These are phyloP conservation scores for Termitomyces sp. DNA, from an alignment of 768 basidiomycete genomes.

Conservation along the genomic window DNA sequence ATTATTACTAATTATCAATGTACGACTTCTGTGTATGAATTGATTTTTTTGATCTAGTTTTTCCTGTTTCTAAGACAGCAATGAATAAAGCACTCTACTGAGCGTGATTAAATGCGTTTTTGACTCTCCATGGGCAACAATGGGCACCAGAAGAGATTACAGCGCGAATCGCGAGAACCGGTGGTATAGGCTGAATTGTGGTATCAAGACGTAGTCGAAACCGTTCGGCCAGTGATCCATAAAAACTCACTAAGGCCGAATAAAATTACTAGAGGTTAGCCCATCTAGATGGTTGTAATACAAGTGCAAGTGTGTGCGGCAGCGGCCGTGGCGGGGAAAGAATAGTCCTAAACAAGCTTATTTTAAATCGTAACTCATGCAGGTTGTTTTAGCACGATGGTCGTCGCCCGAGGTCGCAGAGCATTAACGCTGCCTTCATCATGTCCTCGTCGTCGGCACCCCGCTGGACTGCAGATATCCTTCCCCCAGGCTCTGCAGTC, in stretches of 20 bases:
- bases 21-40: background rate
- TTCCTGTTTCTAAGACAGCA: background rate
- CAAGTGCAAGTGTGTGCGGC: conserved; percentile 1
- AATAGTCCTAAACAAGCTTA: conserved; percentile 11
- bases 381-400: conserved; percentile 3
- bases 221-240: background rate
- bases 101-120: background rate
- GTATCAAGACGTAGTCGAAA: background rate
- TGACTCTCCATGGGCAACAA: conserved; percentile 4
- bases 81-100: background rate
- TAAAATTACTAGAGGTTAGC: background rate
- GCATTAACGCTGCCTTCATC: conserved; percentile 63
- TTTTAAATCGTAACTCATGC: conserved; percentile 11
- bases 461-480: conserved; percentile 13
- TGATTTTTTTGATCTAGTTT: background rate
- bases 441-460: conserved; percentile 52
- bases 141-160: conserved; percentile 5
- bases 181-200: background rate
- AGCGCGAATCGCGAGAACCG: background rate
- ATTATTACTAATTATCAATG: background rate
- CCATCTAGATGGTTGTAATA: background rate
- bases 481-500: conserved; percentile 19
- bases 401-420: conserved; percentile 50
- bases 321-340: background rate
- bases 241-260: background rate